Base-by-base conservation (phyloP, 108 stramenopile species). In the Aurantiochytrium sp. region DNA sequence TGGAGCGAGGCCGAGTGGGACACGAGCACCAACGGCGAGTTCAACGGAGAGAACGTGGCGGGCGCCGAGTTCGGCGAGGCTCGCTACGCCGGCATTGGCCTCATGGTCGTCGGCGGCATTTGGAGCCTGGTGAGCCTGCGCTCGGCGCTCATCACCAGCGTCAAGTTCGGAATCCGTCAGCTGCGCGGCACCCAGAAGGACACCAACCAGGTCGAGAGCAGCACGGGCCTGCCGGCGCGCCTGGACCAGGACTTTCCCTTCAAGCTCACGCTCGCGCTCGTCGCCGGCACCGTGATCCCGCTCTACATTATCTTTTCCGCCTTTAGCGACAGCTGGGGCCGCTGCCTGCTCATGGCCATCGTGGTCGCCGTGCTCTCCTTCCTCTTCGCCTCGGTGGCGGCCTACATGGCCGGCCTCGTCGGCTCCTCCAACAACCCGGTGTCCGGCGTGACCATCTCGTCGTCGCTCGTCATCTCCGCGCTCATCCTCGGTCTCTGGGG, bases 401-500 rank as follows among this genome's bases (percentile, higher is more conserved):
- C 73, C 12, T 81, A 81, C 73, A 81, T 81, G 73, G 73, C 73
- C 30, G 73, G 73, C 2, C 45, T 81, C 3, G 42, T 81, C 42
- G 73, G 73, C 6, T 81, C 73, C 32, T 81, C 73, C 12, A 81
- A 81, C 73, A 81, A 81, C 73, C 73, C 73, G 45, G 45, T 81
- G 6, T 81, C 73, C 45, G 73, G 73, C n/a, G 73, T 81, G 10
- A 81, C 73, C 12, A 81, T 81, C 39, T 81, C 42, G 6, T 81
- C 73, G 2, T 41, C 73, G 24, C 73, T 81, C 27, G 73, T 48
- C 17, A 81, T 81, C 19, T 81, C 73, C 32, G 73, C 73, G 27
- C 73, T 81, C 73, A 81, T 81, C 30, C 73, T 81, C 73, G 73
- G 42, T 24, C 39, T 81, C n/a, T 81, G 39, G 39, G 73, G 73